Evolutionary conservation across 2,329 filamentous ascomycete genomes (phyloP).

Genomic region (Talaromyces sp.): DNA sequence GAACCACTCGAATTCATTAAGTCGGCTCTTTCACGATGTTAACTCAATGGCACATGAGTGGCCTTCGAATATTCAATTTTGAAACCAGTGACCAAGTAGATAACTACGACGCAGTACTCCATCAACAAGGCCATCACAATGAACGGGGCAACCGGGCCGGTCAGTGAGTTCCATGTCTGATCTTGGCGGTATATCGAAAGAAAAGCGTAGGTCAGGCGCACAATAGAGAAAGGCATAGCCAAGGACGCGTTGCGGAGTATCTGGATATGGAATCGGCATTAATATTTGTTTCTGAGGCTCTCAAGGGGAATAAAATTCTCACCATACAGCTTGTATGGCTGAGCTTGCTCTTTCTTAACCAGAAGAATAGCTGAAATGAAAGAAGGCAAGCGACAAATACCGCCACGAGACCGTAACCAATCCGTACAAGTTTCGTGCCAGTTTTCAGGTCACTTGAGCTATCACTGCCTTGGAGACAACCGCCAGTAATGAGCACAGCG

Average conservation of each 20-base stretch:
- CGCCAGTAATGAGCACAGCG: constrained; percentile 22
- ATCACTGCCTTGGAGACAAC: constrained; percentile 21
- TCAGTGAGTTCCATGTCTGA: constrained; percentile 22
- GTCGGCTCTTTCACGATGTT: not conserved
- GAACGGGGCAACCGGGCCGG: constrained; percentile 22
- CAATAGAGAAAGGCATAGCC: constrained; percentile 24
- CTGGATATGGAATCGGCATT: constrained; percentile 10
- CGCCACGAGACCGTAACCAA: constrained; percentile 23
- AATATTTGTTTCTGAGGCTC: not conserved
- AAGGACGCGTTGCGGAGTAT: constrained; percentile 19
- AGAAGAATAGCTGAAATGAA: constrained; percentile 22
- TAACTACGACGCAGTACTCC: constrained; percentile 21
- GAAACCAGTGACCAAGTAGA: constrained; percentile 22
- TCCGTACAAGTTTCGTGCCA: constrained; percentile 21
- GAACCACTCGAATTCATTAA: not conserved
- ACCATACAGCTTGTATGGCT: constrained; percentile 19
- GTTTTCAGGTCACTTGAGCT: constrained; percentile 13
- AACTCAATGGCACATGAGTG: not conserved
- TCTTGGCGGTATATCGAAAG: constrained; percentile 22
- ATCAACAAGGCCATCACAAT: constrained; percentile 24
- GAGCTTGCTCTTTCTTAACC: constrained; percentile 17
- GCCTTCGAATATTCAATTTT: constrained; percentile 8
- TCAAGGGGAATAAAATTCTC: not conserved
- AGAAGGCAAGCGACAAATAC: constrained; percentile 22
- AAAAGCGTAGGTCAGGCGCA: constrained; percentile 24